phyloP scores from a whole-genome alignment of 2,329 filamentous ascomycete genomes.

The Monilinia laxa region DNA sequence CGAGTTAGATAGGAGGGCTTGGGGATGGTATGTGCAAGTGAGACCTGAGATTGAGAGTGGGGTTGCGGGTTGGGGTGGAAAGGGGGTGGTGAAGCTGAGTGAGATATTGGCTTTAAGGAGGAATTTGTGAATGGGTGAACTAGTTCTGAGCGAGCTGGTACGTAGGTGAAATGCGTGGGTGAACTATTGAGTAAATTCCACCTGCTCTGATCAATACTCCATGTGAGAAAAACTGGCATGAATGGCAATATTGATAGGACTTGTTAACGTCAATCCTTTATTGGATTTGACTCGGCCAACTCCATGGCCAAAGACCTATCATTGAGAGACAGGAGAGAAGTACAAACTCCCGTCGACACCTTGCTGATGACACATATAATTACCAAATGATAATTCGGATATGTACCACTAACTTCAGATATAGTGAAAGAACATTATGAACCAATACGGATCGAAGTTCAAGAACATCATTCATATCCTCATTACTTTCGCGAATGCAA shows the following conservation, averaged over 20 bases:
- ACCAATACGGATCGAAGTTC: too few relatives aligned
- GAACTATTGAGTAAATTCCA: slow-evolving; percentile 7
- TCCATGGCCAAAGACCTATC: not conserved
- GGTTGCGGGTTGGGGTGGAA: slow-evolving; percentile 78
- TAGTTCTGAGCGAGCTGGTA: too few relatives aligned
- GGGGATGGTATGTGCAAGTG: slow-evolving; percentile 77
- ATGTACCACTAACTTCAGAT: too few relatives aligned
- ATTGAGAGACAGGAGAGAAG: too few relatives aligned
- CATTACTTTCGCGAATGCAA: too few relatives aligned
- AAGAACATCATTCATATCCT: too few relatives aligned
- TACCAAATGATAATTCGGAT: too few relatives aligned
- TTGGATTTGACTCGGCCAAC: not conserved
- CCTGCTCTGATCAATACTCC: not conserved
- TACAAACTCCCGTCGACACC: too few relatives aligned
- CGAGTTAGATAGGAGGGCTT: slow-evolving; percentile 74
- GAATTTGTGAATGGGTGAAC: slow-evolving; percentile 31
- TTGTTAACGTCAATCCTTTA: not conserved
- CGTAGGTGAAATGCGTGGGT: too few relatives aligned
- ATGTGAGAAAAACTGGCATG: not conserved
- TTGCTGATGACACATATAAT: too few relatives aligned
- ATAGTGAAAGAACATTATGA: too few relatives aligned
- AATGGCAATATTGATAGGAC: not conserved
- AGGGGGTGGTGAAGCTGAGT: slow-evolving; percentile 64
- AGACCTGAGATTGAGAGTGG: slow-evolving; percentile 75
- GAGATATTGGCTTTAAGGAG: slow-evolving; percentile 64